Evolutionary conservation across 1,284 basidiomycete genomes (phyloP), one percentile per base, ranked within the genome.

Genomic region (Microbotryomycetes sp.): DNA sequence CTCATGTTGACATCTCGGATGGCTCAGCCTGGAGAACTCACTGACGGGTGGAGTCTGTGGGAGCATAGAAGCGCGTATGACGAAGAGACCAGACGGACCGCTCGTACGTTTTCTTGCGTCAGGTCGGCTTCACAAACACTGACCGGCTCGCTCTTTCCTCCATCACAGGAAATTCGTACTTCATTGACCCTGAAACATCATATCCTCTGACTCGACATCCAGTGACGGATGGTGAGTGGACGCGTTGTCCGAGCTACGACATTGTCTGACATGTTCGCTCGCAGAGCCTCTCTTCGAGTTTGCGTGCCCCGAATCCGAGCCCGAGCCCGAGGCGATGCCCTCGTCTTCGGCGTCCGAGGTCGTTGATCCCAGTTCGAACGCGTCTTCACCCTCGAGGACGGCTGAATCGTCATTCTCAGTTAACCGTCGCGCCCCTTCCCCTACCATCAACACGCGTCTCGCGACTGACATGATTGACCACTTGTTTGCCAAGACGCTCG

Each of bases 401-500:
- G 45, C 55, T 28, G 41, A 35, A 27, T 27, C 53, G 26, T 27
- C 48, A n/a, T n/a, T n/a, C n/a, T n/a, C n/a, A n/a, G n/a, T n/a
- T n/a, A n/a, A n/a, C n/a, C n/a, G n/a, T n/a, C n/a, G n/a, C n/a
- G n/a, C 83, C 69, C 82, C 85, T 7, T 85, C 86, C 0, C 85
- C 87, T 5, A 91, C 88, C 0, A 84, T 90, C 64, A 89, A 89
- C 72, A 91, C 88, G 49, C 91, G 91, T 74, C 88, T 90, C 65
- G 92, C 92, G 3, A 90, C 90, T 77, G 86, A 85, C 60, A 89
- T 96, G 85, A 93, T 91, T 74, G 93, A 89, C 87, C 0, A 81
- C 82, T 62, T 67, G 29, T 60, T 70, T 54, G 60, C 64, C 45
- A 61, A 62, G 41, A 68, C 66, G 15, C 60, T 68, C 55, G 59